These are phyloP conservation scores for Aspergillus sclerotiicarbonarius DNA, from an alignment of 495 filamentous ascomycete genomes.

Conservation along the genomic window DNA sequence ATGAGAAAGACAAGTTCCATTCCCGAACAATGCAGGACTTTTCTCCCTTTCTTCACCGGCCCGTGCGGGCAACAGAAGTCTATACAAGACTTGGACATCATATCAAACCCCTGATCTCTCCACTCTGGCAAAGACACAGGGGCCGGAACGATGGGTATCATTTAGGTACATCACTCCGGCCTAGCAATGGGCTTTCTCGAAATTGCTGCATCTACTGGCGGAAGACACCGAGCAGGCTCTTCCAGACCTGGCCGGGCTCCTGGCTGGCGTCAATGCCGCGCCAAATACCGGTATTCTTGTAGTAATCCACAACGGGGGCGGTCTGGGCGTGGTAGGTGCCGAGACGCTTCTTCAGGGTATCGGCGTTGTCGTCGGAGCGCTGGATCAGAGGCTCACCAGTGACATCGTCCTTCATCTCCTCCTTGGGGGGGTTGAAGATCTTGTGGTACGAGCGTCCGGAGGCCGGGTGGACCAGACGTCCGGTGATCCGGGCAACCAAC, in stretches of 20 bases:
- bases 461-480: conserved; percentile 91
- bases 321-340: conserved; percentile 94
- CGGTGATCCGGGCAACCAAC: conserved; percentile 93
- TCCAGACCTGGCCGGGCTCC: conserved; percentile 94
- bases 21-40: conserved; percentile 4
- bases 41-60: conserved; percentile 2
- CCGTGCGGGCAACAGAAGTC: not conserved
- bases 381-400: conserved; percentile 97
- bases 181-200: not conserved
- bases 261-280: conserved; percentile 94
- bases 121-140: not conserved
- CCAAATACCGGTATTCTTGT: conserved; percentile 97
- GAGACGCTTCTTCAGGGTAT: conserved; percentile 94
- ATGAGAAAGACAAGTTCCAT: conserved; percentile 18
- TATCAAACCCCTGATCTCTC: not conserved
- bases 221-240: conserved; percentile 83
- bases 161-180: not conserved
- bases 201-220: conserved; percentile 34
- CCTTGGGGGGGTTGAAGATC: conserved; percentile 98
- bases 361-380: conserved; percentile 94
- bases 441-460: conserved; percentile 96
- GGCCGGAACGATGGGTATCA: not conserved
- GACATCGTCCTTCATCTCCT: conserved; percentile 89
- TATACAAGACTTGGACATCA: not conserved
- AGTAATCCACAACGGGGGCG: conserved; percentile 86